A percentile compares a stretch with the other conserved stretches of the same genome.
phyloP scores from a whole-genome alignment of 352 stramenopile species.

The Plasmopara halstedii region DNA sequence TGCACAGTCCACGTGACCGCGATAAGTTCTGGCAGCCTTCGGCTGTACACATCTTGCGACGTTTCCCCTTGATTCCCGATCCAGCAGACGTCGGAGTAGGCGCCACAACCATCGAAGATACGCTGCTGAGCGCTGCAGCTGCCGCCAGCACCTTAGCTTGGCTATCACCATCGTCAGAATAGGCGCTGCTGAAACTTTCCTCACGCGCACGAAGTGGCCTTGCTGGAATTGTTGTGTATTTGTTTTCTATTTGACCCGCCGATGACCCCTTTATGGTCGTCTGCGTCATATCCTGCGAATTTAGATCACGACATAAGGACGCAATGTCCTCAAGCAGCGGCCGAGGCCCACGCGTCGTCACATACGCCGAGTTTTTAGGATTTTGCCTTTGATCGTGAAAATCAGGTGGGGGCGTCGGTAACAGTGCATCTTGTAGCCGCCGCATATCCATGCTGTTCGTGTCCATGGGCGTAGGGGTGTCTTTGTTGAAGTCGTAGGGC shows the following conservation, averaged over 20 bases:
- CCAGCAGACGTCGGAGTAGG: conserved; percentile 5
- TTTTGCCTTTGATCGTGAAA: conserved; percentile 51
- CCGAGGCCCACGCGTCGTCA: conserved; percentile 35
- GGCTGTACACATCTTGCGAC: conserved; percentile 73
- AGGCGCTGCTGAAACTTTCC: conserved; percentile 24
- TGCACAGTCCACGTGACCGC: conserved; percentile 68
- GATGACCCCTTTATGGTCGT: conserved; percentile 15
- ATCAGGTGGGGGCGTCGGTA: conserved; percentile 60
- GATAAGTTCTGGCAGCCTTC: conserved; percentile 74
- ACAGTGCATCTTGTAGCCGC: conserved; percentile 64
- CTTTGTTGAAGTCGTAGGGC: conserved; percentile 72
- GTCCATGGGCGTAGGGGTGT: conserved; percentile 66
- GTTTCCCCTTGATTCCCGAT: conserved; percentile 42
- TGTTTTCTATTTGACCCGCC: conserved; percentile 19
- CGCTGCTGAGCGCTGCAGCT: conserved; percentile 21
- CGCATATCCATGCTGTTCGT: conserved; percentile 53
- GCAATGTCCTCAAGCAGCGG: conserved; percentile 71
- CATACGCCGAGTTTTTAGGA: conserved; percentile 55
- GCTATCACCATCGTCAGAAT: conserved; percentile 24
- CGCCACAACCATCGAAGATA: conserved; percentile 14
- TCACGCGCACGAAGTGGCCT: conserved; percentile 21
- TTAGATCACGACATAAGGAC: conserved; percentile 69
- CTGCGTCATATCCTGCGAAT: conserved; percentile 47
- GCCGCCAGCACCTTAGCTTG: conserved; percentile 23
- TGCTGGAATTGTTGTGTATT: conserved; percentile 16